A percentile compares a stretch with the other conserved stretches of the same genome.
These are phyloP conservation scores for Phlebopus sp. DNA, from an alignment of 1,284 basidiomycete genomes.

Conservation along the genomic window DNA sequence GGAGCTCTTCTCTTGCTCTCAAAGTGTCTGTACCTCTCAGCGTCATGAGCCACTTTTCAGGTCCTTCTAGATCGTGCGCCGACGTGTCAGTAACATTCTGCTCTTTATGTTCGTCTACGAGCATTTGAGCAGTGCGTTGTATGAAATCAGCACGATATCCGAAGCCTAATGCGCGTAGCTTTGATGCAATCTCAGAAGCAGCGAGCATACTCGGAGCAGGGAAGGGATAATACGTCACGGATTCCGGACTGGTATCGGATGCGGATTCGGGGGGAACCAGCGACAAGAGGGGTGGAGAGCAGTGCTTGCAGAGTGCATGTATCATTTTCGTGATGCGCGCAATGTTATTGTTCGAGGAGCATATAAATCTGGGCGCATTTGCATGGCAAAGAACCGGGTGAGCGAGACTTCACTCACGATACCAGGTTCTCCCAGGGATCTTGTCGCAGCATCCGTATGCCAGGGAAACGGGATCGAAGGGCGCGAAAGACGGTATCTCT, in stretches of 20 bases:
- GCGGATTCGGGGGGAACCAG: conserved; percentile 41
- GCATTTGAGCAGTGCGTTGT: conserved; percentile 76
- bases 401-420: conserved; percentile 59
- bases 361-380: conserved; percentile 77
- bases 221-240: conserved; percentile 74
- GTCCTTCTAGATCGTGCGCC: conserved; percentile 36
- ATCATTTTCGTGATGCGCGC: conserved; percentile 89
- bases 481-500: conserved; percentile 76
- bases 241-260: conserved; percentile 22
- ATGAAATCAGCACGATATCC: conserved; percentile 95
- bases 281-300: conserved; percentile 63
- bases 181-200: conserved; percentile 54
- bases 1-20: conserved; percentile 70
- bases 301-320: conserved; percentile 67
- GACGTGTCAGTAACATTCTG: conserved; percentile 8
- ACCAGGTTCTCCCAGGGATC: conserved; percentile 95
- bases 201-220: conserved; percentile 75
- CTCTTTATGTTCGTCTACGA: conserved; percentile 56
- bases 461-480: conserved; percentile 59
- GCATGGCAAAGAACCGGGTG: conserved; percentile 8
- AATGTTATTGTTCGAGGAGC: conserved; percentile 98
- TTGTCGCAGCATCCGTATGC: conserved; percentile 80
- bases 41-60: conserved; percentile 59
- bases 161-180: conserved; percentile 84
- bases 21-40: conserved; percentile 54